Evolutionary conservation across 345 rosid genomes (phyloP).

Genomic region (Streptanthus diversifolius): DNA sequence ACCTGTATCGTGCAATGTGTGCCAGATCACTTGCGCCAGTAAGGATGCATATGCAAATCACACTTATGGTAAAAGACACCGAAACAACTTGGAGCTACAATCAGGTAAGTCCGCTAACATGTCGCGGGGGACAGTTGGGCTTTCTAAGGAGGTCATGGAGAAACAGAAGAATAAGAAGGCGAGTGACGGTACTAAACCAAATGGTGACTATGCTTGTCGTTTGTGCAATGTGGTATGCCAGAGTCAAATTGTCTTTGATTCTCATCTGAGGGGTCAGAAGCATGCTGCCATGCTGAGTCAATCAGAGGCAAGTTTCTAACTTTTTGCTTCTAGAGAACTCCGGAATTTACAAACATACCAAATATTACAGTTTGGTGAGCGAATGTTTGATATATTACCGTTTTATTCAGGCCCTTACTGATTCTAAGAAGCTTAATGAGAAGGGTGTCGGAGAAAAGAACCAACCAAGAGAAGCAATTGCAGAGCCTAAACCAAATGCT

Average conservation of each 20-base stretch:
- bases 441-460: conserved; percentile 45
- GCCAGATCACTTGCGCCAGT: conserved; percentile 38
- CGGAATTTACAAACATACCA: conserved; percentile 34
- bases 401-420: conserved; percentile 44
- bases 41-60: not conserved
- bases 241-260: not conserved
- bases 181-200: not conserved
- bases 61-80: conserved; percentile 19
- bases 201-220: not conserved
- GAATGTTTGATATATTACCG: conserved; percentile 44
- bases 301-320: conserved; percentile 17
- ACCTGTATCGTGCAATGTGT: conserved; percentile 41
- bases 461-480: conserved; percentile 35
- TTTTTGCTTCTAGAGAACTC: conserved; percentile 5
- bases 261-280: conserved; percentile 20
- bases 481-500: conserved; percentile 29
- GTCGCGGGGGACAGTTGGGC: not conserved
- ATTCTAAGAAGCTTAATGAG: conserved; percentile 48
- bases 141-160: conserved; percentile 18
- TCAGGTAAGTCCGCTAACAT: conserved; percentile 14
- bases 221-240: conserved; percentile 7
- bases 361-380: conserved; percentile 40
- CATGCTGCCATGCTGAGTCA: conserved; percentile 8
- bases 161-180: conserved; percentile 7
- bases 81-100: conserved; percentile 32